Evolutionary conservation across 805 yeast genomes (phyloP).

Genomic region (Saccharomycopsis sp.): DNA sequence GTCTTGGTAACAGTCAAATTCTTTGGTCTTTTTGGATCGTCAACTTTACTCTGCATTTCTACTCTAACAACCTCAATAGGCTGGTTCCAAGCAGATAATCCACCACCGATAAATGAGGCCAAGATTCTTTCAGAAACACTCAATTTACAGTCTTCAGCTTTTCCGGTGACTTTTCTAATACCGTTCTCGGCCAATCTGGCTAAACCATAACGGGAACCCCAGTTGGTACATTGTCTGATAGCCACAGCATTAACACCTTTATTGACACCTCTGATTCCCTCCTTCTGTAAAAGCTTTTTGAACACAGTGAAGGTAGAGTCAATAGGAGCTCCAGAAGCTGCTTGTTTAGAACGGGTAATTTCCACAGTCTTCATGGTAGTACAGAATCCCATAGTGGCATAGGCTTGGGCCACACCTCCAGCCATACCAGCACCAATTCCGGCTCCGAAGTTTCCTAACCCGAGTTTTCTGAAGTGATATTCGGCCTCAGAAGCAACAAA

Average conservation of each 20-base stretch:
- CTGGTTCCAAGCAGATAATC: conserved; percentile 97
- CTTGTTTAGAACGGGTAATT: conserved; percentile 84
- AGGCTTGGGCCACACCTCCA: conserved; percentile 97
- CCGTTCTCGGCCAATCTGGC: conserved; percentile 85
- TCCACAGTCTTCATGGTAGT: conserved; percentile 99
- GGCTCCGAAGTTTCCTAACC: conserved; percentile 64
- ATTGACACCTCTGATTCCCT: conserved; percentile 92
- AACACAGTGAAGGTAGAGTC: conserved; percentile 82
- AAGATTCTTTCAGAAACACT: conserved; percentile 72
- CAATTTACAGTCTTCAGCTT: conserved; percentile 55
- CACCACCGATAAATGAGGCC: conserved; percentile 92
- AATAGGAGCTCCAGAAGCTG: conserved; percentile 57
- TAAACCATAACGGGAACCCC: conserved; percentile 97
- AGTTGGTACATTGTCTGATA: conserved; percentile 96
- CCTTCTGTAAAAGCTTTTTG: conserved; percentile 71
- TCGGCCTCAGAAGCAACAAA: conserved; percentile 93
- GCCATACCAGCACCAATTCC: conserved; percentile 95
- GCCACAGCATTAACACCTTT: conserved; percentile 99
- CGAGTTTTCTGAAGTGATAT: conserved; percentile 58
- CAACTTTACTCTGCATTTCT: conserved; percentile 95
- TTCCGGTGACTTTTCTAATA: conserved; percentile 59
- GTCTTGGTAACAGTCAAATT: conserved; percentile 75
- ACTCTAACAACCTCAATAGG: conserved; percentile 97
- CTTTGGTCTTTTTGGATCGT: conserved; percentile 92
- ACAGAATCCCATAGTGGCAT: conserved; percentile 95